Percentiles rank a stretch among this genome's conserved stretches.
Conservation (phyloP, 768 basidiomycete species). For the Daedaleopsis nitida region DNA sequence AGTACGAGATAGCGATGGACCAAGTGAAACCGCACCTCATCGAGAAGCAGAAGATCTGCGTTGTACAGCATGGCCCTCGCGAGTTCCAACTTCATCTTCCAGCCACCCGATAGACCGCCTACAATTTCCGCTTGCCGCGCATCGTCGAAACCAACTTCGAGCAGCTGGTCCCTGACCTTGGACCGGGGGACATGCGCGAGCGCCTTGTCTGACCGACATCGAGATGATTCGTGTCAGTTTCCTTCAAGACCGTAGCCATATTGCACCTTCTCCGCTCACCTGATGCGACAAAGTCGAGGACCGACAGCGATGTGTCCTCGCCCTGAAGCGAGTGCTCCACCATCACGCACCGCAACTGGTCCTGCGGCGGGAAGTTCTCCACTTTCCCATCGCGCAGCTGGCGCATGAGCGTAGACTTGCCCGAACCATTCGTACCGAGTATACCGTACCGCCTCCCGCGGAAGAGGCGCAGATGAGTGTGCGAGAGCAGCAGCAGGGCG, state of each 20-base stretch:
- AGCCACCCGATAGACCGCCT: slow-evolving; percentile 91
- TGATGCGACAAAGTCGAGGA: slow-evolving; percentile 88
- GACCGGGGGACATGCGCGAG: slow-evolving; percentile 61
- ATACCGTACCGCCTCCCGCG: slow-evolving; percentile 95
- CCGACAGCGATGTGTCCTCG: slow-evolving; percentile 80
- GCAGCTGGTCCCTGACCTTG: slow-evolving; percentile 77
- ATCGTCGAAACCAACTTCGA: slow-evolving; percentile 91
- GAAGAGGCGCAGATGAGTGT: slow-evolving; percentile 86
- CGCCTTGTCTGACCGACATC: slow-evolving; percentile 56
- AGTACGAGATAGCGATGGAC: slow-evolving; percentile 16
- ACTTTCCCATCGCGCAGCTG: slow-evolving; percentile 94
- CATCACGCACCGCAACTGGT: slow-evolving; percentile 89
- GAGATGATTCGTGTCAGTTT: neutral
- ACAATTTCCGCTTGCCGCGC: slow-evolving; percentile 82
- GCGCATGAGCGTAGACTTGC: slow-evolving; percentile 95
- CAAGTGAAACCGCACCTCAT: slow-evolving; percentile 57
- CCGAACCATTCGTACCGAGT: slow-evolving; percentile 93
- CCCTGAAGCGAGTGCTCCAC: slow-evolving; percentile 97
- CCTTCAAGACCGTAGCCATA: neutral
- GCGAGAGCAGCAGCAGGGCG: slow-evolving; percentile 89
- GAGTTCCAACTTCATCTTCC: slow-evolving; percentile 99
- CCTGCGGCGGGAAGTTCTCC: slow-evolving; percentile 92
- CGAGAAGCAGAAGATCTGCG: slow-evolving; percentile 81
- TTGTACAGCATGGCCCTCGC: slow-evolving; percentile 97
- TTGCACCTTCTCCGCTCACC: slow-evolving; percentile 45